These are phyloP conservation scores for Pseudoscleropodium purum DNA, from an alignment of 225 moss, liverwort and hornwort genomes.

Conservation along the genomic window DNA sequence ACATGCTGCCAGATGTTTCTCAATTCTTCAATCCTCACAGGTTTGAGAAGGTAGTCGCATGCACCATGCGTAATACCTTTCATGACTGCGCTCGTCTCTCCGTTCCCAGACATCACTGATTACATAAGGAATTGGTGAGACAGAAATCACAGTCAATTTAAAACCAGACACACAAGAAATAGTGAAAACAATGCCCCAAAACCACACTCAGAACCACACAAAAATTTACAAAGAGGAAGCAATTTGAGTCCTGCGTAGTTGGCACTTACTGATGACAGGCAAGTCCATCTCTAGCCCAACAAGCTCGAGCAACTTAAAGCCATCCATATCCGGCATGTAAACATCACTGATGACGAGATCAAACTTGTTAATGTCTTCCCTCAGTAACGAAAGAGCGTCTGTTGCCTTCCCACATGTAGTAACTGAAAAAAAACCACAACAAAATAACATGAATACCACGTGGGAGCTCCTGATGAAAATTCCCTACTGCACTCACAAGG, in stretches of 20 bases:
- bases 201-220: neutral
- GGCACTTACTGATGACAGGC: slow-evolving; percentile 77
- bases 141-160: neutral
- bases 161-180: neutral
- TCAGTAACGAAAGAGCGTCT: slow-evolving; percentile 51
- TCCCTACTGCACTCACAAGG: neutral
- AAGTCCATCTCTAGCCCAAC: slow-evolving; percentile 85
- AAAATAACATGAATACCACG: neutral
- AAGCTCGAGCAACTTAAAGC: slow-evolving; percentile 78
- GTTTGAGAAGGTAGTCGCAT: slow-evolving; percentile 79
- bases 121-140: neutral
- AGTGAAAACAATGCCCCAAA: neutral
- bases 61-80: slow-evolving; percentile 91
- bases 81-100: slow-evolving; percentile 81
- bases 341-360: slow-evolving; percentile 92
- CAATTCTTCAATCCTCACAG: slow-evolving; percentile 68
- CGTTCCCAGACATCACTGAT: slow-evolving; percentile 87
- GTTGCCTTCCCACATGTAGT: slow-evolving; percentile 63
- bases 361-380: slow-evolving; percentile 57
- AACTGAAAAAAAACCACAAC: slow-evolving; percentile 46
- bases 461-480: neutral
- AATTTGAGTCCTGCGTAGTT: neutral
- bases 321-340: slow-evolving; percentile 93
- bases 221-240: neutral
- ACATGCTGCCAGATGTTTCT: slow-evolving; percentile 91